These are phyloP conservation scores for Capsicum rhomboideum DNA, from an alignment of 257 asterid genomes.

Conservation along the genomic window DNA sequence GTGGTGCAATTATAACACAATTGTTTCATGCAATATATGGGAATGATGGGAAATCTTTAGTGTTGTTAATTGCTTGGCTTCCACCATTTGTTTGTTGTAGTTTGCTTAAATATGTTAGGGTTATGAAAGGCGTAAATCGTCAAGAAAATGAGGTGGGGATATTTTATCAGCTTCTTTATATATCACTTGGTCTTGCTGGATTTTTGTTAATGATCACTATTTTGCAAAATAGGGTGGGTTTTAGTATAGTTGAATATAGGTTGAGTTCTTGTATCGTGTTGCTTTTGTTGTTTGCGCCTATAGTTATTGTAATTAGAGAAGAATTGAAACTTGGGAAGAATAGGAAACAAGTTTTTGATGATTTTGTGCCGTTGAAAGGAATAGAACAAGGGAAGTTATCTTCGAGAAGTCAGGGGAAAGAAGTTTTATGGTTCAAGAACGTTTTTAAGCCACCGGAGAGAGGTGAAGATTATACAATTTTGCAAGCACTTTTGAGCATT, in stretches of 20 bases:
- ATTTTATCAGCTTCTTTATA: conserved; percentile 19
- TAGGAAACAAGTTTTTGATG: conserved; percentile 15
- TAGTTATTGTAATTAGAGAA: conserved; percentile 9
- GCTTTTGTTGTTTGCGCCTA: conserved; percentile 15
- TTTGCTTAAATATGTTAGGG: conserved; percentile 24
- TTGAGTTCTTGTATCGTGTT: conserved; percentile 2
- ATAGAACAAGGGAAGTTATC: conserved; percentile 10
- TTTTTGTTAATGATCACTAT: conserved; percentile 23
- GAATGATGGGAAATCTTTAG: conserved; percentile 10
- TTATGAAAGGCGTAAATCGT: conserved; percentile 14
- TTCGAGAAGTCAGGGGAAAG: background rate
- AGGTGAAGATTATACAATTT: conserved; percentile 68
- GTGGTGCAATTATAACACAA: conserved; percentile 33
- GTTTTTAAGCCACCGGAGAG: conserved; percentile 47
- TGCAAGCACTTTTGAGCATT: conserved; percentile 56
- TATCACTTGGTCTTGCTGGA: conserved; percentile 28
- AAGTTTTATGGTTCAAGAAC: conserved; percentile 49
- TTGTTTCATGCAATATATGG: conserved; percentile 17
- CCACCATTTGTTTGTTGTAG: conserved; percentile 17
- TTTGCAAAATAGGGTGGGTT: background rate
- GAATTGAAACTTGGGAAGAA: conserved; percentile 9
- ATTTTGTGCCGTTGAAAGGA: background rate
- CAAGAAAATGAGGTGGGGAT: conserved; percentile 15
- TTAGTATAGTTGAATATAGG: conserved; percentile 7
- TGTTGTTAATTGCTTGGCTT: conserved; percentile 25